Evolutionary conservation across 1,139 yeast species (phyloP).

Genomic region (Lodderomyces oxycetoniae): DNA sequence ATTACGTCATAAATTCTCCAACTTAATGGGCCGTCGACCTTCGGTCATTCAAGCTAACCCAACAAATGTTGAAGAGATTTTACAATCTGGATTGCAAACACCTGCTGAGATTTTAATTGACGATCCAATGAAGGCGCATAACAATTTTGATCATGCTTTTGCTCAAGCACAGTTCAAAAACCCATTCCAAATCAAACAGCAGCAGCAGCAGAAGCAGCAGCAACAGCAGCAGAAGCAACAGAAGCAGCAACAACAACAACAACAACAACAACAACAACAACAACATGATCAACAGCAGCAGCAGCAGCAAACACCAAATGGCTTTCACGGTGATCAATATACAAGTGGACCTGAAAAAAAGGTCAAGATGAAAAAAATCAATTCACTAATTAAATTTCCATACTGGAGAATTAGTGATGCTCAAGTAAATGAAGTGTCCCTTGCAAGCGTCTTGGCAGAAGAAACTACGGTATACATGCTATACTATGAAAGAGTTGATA

Average conservation of each 20-base stretch:
- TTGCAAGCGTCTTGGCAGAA: slow-evolving; percentile 59
- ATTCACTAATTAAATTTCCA: slow-evolving; percentile 53
- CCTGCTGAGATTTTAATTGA: slow-evolving; percentile 43
- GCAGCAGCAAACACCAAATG: background rate
- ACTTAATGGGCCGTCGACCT: slow-evolving; percentile 44
- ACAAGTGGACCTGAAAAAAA: slow-evolving; percentile 12
- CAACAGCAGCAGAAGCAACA: background rate
- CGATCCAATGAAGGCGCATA: slow-evolving; percentile 19
- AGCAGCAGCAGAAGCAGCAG: background rate
- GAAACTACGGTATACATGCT: slow-evolving; percentile 76
- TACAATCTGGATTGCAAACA: slow-evolving; percentile 38
- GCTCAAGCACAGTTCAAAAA: slow-evolving; percentile 12
- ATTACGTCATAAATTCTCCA: slow-evolving; percentile 35
- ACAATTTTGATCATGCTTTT: slow-evolving; percentile 21
- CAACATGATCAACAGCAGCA: background rate
- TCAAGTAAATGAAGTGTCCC: slow-evolving; percentile 57
- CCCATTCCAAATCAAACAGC: slow-evolving; percentile 10
- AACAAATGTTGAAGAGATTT: slow-evolving; percentile 36
- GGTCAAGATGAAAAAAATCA: slow-evolving; percentile 47
- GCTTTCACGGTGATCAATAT: background rate
- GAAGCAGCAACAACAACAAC: too few relatives aligned
- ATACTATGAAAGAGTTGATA: slow-evolving; percentile 62
- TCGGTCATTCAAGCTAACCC: slow-evolving; percentile 37
- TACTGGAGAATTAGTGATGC: slow-evolving; percentile 90
- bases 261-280: slow-evolving; percentile 3